These are phyloP conservation scores for Chaetomiaceae sp. DNA, from an alignment of 2,329 filamentous ascomycete species.

Conservation along the genomic window DNA sequence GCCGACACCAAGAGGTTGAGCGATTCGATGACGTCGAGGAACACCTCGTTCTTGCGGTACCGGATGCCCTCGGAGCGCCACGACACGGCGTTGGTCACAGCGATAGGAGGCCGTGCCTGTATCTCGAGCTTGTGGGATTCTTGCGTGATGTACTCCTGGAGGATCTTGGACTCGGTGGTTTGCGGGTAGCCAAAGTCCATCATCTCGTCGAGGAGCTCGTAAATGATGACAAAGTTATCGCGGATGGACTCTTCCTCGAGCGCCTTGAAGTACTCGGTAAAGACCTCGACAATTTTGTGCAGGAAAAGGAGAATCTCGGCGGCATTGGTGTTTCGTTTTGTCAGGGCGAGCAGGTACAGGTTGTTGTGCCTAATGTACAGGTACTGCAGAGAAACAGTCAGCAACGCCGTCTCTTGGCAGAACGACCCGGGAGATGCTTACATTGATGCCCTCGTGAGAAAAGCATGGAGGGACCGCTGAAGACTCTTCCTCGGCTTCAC, in stretches of 20 bases:
- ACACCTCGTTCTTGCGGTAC: slow-evolving; percentile 99
- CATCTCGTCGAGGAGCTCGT: slow-evolving; percentile 98
- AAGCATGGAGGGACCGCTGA: slow-evolving; percentile 97
- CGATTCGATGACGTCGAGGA: slow-evolving; percentile 94
- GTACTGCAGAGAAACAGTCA: slow-evolving; percentile 53
- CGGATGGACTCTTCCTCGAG: slow-evolving; percentile 97
- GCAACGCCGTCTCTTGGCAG: not conserved
- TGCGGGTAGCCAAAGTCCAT: slow-evolving; percentile 99
- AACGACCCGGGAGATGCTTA: slow-evolving; percentile 38
- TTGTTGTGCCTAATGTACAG: slow-evolving; percentile 99
- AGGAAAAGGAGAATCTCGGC: slow-evolving; percentile 97
- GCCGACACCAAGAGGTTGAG: slow-evolving; percentile 92
- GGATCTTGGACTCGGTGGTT: slow-evolving; percentile 95
- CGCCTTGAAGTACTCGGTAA: slow-evolving; percentile 99
- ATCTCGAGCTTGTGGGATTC: slow-evolving; percentile 98
- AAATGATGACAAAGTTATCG: slow-evolving; percentile 99
- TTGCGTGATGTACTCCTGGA: slow-evolving; percentile 99
- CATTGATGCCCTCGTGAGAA: slow-evolving; percentile 97
- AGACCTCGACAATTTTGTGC: slow-evolving; percentile 97
- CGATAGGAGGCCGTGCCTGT: slow-evolving; percentile 91
- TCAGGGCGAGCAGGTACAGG: slow-evolving; percentile 93
- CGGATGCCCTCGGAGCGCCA: slow-evolving; percentile 98
- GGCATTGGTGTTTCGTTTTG: slow-evolving; percentile 98
- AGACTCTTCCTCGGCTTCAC: slow-evolving; percentile 98
- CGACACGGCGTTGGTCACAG: slow-evolving; percentile 95